Base-by-base conservation (phyloP, 1,284 basidiomycete species). In the Hortiboletus rubellus region DNA sequence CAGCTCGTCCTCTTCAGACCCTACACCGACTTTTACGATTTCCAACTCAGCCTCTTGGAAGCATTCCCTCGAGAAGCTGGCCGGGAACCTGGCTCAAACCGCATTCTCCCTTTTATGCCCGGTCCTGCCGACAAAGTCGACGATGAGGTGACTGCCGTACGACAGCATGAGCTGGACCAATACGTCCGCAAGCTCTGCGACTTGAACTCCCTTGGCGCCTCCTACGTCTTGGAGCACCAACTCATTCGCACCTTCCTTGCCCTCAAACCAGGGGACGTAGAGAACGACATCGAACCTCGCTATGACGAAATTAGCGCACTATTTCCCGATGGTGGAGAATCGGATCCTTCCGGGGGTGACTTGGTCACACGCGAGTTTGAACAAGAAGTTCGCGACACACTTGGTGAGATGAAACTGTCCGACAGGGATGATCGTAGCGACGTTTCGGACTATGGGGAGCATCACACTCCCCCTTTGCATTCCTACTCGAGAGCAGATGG, bases 21-120 rank as follows among this genome's bases (percentile, higher is more conserved):
- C 17, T 99, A 99, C 78, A 92, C 97, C 69, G 96, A 99, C 73
- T 99, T 99, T 74, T 97, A 96, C 77, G 94, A 96, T 67, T 98
- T 98, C 73, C 97, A 99, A 70, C 91, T 97, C 54, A 80, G 84
- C 10, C 82, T 99, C 38, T 83, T 98, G 58, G 85, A 94, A 52
- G 80, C 83, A 0, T 97, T 96, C 74, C 94, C 94, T 6, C 80
- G 83, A 51, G 96, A 98, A 76, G 96, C 94, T 17, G 96, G 96
- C 9, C 82, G 91, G 9, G 77, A 85, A 41, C 75, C 82, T 14
- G 77, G 79, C 24, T 76, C 82, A 54, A 80, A 82, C 30, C 83
- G 96, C 38, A 90, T 96, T 56, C 77, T 99, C 43, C 96, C 96
- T 0, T 97, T 86, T 75, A 98, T 98, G 94, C 96, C 96, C 12